A percentile compares a stretch with the other conserved stretches of the same genome.
These are phyloP conservation scores for Amesomyces nigricolor DNA, from an alignment of 2,329 filamentous ascomycete species.

Conservation along the genomic window DNA sequence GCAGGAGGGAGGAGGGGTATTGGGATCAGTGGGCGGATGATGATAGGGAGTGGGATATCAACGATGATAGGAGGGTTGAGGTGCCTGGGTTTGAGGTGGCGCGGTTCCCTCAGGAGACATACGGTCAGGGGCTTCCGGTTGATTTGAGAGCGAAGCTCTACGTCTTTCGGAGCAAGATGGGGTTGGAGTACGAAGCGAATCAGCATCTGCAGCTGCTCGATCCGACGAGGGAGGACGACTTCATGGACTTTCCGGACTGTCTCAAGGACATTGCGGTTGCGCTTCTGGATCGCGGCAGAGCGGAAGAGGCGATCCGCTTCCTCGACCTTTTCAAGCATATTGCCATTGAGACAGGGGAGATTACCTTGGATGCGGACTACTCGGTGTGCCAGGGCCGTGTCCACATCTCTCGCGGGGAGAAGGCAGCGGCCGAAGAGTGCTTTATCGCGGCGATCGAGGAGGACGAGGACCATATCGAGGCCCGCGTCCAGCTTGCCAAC, in stretches of 20 bases:
- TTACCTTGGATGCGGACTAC: constrained; percentile 40
- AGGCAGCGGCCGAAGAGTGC: constrained; percentile 67
- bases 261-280: constrained; percentile 60
- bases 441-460: constrained; percentile 69
- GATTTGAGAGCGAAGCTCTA: constrained; percentile 82
- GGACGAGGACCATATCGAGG: constrained; percentile 67
- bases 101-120: constrained; percentile 50
- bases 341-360: constrained; percentile 39
- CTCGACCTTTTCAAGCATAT: constrained; percentile 50
- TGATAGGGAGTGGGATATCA: constrained; percentile 83
- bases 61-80: constrained; percentile 60
- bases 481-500: constrained; percentile 72
- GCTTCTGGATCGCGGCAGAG: constrained; percentile 36
- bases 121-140: constrained; percentile 69
- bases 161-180: constrained; percentile 70
- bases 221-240: constrained; percentile 49
- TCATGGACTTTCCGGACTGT: constrained; percentile 70
- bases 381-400: constrained; percentile 59
- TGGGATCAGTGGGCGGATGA: constrained; percentile 71
- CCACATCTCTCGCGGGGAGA: constrained; percentile 58
- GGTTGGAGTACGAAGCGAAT: constrained; percentile 65
- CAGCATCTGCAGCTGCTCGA: constrained; percentile 65
- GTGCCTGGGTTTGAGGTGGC: constrained; percentile 56
- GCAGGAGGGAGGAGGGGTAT: constrained; percentile 63
- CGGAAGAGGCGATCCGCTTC: constrained; percentile 46